phyloP scores from a whole-genome alignment of 2,329 filamentous ascomycete genomes.

The Metarhizium rileyi region DNA sequence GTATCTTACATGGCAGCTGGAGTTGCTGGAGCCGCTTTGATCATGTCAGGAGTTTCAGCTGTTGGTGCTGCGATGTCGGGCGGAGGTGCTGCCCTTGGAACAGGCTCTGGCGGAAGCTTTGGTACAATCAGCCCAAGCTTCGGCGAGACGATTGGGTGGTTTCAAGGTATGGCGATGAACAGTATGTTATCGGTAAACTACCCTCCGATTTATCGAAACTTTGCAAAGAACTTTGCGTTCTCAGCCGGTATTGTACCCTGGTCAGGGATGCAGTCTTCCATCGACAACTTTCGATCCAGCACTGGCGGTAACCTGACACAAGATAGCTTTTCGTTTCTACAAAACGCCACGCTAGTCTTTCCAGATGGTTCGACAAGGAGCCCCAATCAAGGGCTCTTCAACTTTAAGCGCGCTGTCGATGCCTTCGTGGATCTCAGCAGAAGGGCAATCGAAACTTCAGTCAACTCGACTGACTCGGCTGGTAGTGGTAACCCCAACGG shows the following conservation, averaged over 20 bases:
- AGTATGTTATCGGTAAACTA: constrained; percentile 92
- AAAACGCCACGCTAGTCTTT: constrained; percentile 67
- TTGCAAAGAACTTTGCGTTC: constrained; percentile 89
- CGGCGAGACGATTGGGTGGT: constrained; percentile 75
- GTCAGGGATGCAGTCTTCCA: constrained; percentile 67
- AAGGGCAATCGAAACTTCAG: constrained; percentile 40
- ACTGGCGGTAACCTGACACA: constrained; percentile 82
- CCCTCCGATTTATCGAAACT: constrained; percentile 79
- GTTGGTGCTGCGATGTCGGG: constrained; percentile 43
- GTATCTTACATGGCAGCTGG: constrained; percentile 79
- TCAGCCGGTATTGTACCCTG: constrained; percentile 77
- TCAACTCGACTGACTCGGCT: constrained; percentile 27
- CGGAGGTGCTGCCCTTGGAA: constrained; percentile 40
- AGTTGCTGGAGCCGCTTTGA: constrained; percentile 73
- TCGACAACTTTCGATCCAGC: constrained; percentile 68
- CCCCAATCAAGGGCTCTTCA: constrained; percentile 26
- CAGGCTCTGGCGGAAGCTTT: constrained; percentile 38
- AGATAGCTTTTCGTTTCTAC: constrained; percentile 66
- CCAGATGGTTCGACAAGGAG: constrained; percentile 46
- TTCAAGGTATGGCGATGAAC: constrained; percentile 89
- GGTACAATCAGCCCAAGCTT: constrained; percentile 73
- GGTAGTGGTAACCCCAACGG: constrained; percentile 14
- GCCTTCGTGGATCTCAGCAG: constrained; percentile 38
- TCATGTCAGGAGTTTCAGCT: constrained; percentile 63
- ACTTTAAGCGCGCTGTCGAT: constrained; percentile 45